A percentile compares a stretch with the other conserved stretches of the same genome.
These are phyloP conservation scores for Cordyceps sp. DNA, from an alignment of 2,329 filamentous ascomycete genomes.

Conservation along the genomic window DNA sequence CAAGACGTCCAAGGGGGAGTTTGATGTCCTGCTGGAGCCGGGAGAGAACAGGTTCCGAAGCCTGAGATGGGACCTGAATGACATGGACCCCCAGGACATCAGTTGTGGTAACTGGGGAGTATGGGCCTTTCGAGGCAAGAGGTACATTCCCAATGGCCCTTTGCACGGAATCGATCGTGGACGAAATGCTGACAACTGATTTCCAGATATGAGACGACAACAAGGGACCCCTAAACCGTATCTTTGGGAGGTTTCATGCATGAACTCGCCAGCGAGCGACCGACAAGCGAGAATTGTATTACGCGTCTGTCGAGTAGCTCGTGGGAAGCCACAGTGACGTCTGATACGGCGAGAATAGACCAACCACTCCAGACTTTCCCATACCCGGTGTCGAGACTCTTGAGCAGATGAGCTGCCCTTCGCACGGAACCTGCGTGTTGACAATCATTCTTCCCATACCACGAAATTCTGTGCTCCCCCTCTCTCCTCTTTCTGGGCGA, in stretches of 20 bases:
- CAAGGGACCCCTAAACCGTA: slow-evolving; percentile 23
- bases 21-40: slow-evolving; percentile 80
- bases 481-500: too few species aligned
- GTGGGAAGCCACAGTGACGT: too few species aligned
- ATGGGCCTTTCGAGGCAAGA: slow-evolving; percentile 95
- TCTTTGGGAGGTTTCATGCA: too few species aligned
- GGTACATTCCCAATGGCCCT: slow-evolving; percentile 34
- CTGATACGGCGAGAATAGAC: neutral
- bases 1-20: slow-evolving; percentile 73
- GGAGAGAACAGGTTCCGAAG: slow-evolving; percentile 92
- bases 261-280: too few species aligned
- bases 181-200: slow-evolving; percentile 15
- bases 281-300: too few species aligned
- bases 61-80: slow-evolving; percentile 91
- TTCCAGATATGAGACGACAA: slow-evolving; percentile 45
- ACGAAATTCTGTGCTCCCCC: too few species aligned
- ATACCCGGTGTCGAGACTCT: too few species aligned
- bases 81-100: slow-evolving; percentile 83
- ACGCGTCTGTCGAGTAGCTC: too few species aligned
- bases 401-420: too few species aligned
- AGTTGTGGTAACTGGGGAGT: slow-evolving; percentile 95
- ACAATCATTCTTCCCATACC: too few species aligned
- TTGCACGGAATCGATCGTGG: neutral
- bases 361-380: too few species aligned
- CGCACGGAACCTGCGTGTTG: too few species aligned